Base-by-base conservation (phyloP, 2,329 filamentous ascomycete species). In the Cladosporium sp. region DNA sequence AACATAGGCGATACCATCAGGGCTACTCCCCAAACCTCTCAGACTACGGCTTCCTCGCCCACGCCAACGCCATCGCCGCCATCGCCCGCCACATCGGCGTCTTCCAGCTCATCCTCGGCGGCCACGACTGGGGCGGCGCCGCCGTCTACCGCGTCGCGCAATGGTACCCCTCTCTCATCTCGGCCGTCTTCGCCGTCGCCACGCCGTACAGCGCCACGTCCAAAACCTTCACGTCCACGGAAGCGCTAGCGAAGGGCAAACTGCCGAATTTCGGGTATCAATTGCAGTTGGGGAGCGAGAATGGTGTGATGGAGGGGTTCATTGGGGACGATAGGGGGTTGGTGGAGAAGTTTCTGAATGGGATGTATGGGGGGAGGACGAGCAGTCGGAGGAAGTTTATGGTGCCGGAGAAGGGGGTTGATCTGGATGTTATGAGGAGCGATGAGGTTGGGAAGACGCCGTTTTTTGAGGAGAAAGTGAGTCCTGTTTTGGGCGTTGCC, bases 111-210 rank as follows among this genome's bases (percentile, higher is more conserved):
- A 89, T 97, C 65, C 85, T 97, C 15, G 92, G 93, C 59, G 94
- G 93, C 8, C 94, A 97, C 80, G 94, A 98, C 79, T 97, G 94
- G 87, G 94, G 94, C 77, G 93, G 92, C 72, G 83, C 85, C 2
- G 82, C 93, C 32, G 89, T 90, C 64, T 96, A 92, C 84, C 87
- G 92, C 64, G 80, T 90, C 66, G 88, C 89, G 15, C 85, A 90
- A 69, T 92, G 88, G 85, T 83, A 93, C 73, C 92, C 92, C 0
- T 80, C 88, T 49, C 82, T 96, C 14, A 82, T 97, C 69, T 85
- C 85, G 47, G 89, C 88, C 72, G 82, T 97, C 68, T 94, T 97
- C 81, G 87, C 86, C 71, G 82, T 97, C 68, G 95, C 92, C 80
- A 93, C 92, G 32, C 91, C 93, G 0, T 96, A 89, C 77, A 30